Percentiles rank a stretch among this genome's conserved stretches.
These are phyloP conservation scores for Vaccinium macrocarpon DNA, from an alignment of 148 eudicot species.

Conservation along the genomic window DNA sequence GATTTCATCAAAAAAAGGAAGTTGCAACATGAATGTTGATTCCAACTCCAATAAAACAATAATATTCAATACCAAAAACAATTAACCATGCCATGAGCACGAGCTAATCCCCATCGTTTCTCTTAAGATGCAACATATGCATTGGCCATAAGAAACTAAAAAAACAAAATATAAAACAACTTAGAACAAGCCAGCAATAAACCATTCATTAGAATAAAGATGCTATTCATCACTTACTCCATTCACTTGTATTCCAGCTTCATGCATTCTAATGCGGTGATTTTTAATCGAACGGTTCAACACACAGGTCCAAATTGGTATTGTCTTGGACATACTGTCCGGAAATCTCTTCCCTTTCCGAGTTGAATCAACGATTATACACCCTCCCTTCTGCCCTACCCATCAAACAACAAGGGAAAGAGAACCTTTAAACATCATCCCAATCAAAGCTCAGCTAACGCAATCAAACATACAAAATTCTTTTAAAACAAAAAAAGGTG, in stretches of 20 bases:
- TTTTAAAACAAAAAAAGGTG: background rate
- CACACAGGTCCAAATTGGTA: slow-evolving; percentile 95
- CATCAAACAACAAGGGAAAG: slow-evolving; percentile 19
- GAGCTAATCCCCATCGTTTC: background rate
- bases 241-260: slow-evolving; percentile 16
- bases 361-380: slow-evolving; percentile 88
- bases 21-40: background rate
- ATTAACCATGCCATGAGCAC: background rate
- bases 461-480: background rate
- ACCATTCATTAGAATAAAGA: background rate
- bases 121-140: background rate
- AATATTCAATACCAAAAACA: background rate
- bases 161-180: slow-evolving; percentile 2
- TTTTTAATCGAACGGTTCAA: slow-evolving; percentile 70
- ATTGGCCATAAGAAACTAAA: background rate
- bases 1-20: background rate
- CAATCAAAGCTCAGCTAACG: background rate
- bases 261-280: slow-evolving; percentile 29
- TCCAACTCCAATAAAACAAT: background rate
- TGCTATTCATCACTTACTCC: slow-evolving; percentile 39
- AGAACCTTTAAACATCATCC: background rate
- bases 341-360: slow-evolving; percentile 98
- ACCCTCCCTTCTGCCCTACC: slow-evolving; percentile 90
- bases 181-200: background rate
- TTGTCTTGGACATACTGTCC: slow-evolving; percentile 97